Evolutionary conservation across 2,329 filamentous ascomycete species (phyloP).

Genomic region (Endocalyx cinctus): DNA sequence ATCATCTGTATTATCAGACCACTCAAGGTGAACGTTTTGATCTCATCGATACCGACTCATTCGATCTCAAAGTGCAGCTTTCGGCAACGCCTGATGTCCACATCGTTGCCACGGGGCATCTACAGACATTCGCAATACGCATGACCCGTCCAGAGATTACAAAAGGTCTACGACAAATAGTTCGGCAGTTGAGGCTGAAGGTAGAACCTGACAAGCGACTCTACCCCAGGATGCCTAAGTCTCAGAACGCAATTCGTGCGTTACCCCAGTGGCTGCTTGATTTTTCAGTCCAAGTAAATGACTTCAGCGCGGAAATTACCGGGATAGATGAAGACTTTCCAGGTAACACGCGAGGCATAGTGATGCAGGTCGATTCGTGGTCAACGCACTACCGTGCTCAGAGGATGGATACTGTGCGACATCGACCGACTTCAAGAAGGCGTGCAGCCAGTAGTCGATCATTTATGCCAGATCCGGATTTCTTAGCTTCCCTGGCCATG

Average conservation of each 20-base stretch:
- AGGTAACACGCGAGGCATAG: constrained; percentile 73
- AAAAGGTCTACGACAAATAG: constrained; percentile 85
- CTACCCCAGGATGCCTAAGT: constrained; percentile 42
- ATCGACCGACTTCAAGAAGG: constrained; percentile 55
- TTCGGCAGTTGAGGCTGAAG: constrained; percentile 72
- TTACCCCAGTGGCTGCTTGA: constrained; percentile 82
- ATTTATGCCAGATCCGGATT: constrained; percentile 64
- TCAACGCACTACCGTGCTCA: constrained; percentile 85
- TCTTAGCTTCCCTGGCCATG: constrained; percentile 46
- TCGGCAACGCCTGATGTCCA: constrained; percentile 81
- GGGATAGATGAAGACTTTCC: constrained; percentile 83
- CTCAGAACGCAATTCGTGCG: constrained; percentile 68
- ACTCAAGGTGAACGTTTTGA: constrained; percentile 78
- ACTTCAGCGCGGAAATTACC: constrained; percentile 87
- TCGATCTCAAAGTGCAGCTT: constrained; percentile 82
- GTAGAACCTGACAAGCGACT: constrained; percentile 59
- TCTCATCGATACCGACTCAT: constrained; percentile 77
- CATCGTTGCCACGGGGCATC: constrained; percentile 71
- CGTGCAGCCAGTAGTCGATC: constrained; percentile 71
- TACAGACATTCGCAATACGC: constrained; percentile 84
- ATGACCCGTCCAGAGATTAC: constrained; percentile 91
- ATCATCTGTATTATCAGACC: constrained; percentile 93
- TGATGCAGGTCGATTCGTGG: constrained; percentile 82
- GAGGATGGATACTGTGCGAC: constrained; percentile 60
- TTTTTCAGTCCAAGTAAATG: constrained; percentile 78